A percentile compares a stretch with the other conserved stretches of the same genome.
phyloP scores from a whole-genome alignment of 1,139 yeast species.

The Pichia sp. region DNA sequence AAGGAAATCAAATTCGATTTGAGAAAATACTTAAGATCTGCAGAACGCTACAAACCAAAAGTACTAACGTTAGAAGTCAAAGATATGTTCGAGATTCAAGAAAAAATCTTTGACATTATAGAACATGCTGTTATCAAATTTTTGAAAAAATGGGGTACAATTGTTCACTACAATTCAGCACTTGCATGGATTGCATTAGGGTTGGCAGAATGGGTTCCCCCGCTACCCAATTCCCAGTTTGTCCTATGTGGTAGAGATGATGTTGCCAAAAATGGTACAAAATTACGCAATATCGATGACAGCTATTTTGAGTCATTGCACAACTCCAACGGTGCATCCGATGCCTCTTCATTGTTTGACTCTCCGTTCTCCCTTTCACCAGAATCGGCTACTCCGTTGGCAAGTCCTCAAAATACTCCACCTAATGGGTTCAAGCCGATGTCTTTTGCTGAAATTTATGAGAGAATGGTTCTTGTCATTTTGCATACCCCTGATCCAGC shows the following conservation, averaged over 20 bases:
- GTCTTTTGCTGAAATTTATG: conserved; percentile 67
- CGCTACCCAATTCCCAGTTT: conserved; percentile 37
- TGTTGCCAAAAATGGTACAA: conserved; percentile 33
- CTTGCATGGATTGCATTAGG: conserved; percentile 85
- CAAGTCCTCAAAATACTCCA: conserved; percentile 18
- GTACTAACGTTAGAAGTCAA: conserved; percentile 24
- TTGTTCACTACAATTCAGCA: conserved; percentile 75
- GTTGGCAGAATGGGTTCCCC: conserved; percentile 87
- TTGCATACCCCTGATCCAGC: conserved; percentile 62
- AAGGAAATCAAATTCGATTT: conserved; percentile 48
- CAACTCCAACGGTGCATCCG: conserved; percentile 16
- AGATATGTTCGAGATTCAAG: conserved; percentile 40
- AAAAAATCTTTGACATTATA: conserved; percentile 51
- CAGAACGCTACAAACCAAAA: conserved; percentile 29
- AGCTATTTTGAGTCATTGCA: conserved; percentile 37
- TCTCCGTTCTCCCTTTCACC: conserved; percentile 27
- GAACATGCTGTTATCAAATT: conserved; percentile 63
- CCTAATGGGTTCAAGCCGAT: conserved; percentile 31
- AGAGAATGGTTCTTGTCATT: conserved; percentile 68
- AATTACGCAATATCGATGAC: conserved; percentile 42
- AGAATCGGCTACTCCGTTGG: conserved; percentile 19
- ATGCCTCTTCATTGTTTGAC: conserved; percentile 14
- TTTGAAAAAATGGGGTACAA: conserved; percentile 70
- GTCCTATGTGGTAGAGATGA: conserved; percentile 38
- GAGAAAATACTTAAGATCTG: conserved; percentile 45